Conservation (phyloP, 73 alveolate genomes). For the Paramecium sonneborni region DNA sequence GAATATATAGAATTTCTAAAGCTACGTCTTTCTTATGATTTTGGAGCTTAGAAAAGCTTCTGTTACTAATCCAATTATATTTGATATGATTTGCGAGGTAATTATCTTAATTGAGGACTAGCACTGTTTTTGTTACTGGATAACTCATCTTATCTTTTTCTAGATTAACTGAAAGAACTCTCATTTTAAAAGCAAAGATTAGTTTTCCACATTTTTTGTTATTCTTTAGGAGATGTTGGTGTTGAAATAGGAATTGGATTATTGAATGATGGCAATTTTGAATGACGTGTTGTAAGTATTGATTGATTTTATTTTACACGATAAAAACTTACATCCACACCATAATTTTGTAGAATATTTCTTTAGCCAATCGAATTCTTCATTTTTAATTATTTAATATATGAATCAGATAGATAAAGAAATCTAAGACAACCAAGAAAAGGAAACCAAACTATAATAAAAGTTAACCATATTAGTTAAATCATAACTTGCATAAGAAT, state of each 20-base stretch:
- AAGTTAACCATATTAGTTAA: neutral
- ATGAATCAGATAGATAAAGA: neutral
- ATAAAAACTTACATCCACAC: neutral
- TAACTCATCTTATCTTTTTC: neutral
- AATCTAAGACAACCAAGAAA: neutral
- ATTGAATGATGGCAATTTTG: neutral
- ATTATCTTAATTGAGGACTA: neutral
- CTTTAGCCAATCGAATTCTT: neutral
- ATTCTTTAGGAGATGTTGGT: constrained; percentile 20
- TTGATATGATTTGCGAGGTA: neutral
- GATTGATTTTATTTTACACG: neutral
- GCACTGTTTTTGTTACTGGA: neutral
- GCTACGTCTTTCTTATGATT: neutral
- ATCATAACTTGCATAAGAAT: neutral
- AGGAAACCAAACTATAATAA: neutral
- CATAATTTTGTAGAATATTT: neutral
- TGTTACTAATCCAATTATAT: neutral
- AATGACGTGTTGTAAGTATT: neutral
- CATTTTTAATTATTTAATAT: neutral
- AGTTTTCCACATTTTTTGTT: neutral
- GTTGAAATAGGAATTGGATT: neutral
- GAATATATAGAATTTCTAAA: neutral
- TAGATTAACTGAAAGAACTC: neutral
- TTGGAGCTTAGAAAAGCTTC: neutral
- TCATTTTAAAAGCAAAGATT: neutral